Evolutionary conservation across 352 stramenopile genomes (phyloP), one percentile per base, ranked within the genome.

Genomic region (Phytophthora quininea): DNA sequence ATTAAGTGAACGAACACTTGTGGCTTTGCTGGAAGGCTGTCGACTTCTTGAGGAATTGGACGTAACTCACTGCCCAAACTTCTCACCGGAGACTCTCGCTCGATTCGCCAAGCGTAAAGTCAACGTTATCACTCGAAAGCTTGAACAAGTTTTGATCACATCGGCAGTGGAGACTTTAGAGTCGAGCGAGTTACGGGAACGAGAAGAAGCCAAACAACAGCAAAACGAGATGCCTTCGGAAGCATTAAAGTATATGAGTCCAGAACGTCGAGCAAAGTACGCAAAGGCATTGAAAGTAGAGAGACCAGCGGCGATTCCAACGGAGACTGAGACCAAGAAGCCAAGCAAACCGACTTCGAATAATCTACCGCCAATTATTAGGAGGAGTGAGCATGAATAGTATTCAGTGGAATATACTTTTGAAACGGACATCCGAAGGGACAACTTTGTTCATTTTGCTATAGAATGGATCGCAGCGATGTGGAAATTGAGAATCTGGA

Each of bases 21-120:
- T 64, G 2, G 73, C 68, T 1, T 61, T 98, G 27, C 55, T 84
- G 1, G 77, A 88, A 19, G 72, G 74, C 4, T 92, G 83, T 57
- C 62, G 56, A 4, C 58, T 89, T 33, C 77, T 97, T 9, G 66
- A 91, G 55, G 73, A 88, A 46, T 55, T 97, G 15, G 79, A 97
- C 43, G 84, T 93, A 35, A 91, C 88, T 0, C 90, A 96, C 46
- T 97, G 89, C 31, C 77, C 85, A 2, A 64, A 81, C 2, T 88
- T 97, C 30, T 78, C 88, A 2, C 49, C 79, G 1, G 55, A 75
- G 2, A 53, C 76, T 31, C 67, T 97, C 1, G 81, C 76, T 11
- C 75, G 54, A n/a, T 92, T 95, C 55, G 68, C 75, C 32, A 81
- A 77, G 29, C 65, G 73, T 8, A 86, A 85, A n/a, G 71, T 92